phyloP scores from a whole-genome alignment of 2,329 filamentous ascomycete genomes.

The Fusarium sp. region DNA sequence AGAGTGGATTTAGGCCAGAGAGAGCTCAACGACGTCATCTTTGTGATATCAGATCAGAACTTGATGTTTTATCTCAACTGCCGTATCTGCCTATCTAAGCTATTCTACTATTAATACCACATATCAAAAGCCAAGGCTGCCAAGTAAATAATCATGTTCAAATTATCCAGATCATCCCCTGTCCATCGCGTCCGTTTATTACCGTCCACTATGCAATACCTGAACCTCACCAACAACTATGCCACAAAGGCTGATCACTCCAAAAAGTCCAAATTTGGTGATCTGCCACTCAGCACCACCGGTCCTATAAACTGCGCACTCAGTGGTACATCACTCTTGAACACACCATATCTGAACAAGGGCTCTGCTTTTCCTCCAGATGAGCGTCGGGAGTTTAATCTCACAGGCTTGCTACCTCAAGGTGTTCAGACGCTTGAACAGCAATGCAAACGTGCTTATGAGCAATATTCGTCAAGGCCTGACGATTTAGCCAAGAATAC shows the following conservation, averaged over 20 bases:
- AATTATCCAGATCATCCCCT: neutral
- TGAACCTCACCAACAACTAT: constrained; percentile 1
- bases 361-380: constrained; percentile 78
- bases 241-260: constrained; percentile 28
- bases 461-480: constrained; percentile 74
- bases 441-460: constrained; percentile 80
- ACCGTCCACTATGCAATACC: neutral
- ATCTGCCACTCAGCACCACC: constrained; percentile 49
- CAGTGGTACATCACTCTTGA: constrained; percentile 49
- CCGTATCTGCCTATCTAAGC: neutral
- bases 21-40: constrained; percentile 34
- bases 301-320: constrained; percentile 51
- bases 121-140: neutral
- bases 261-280: constrained; percentile 43
- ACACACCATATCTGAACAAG: constrained; percentile 71
- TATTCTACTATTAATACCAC: neutral
- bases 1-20: constrained; percentile 24
- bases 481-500: constrained; percentile 85
- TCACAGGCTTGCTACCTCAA: constrained; percentile 77
- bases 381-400: constrained; percentile 75
- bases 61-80: neutral
- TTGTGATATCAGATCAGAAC: neutral
- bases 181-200: neutral
- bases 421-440: constrained; percentile 79
- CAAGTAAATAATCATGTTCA: constrained; percentile 12